These are phyloP conservation scores for Apiotrichum gracile DNA, from an alignment of 1,284 basidiomycete species.

Conservation along the genomic window DNA sequence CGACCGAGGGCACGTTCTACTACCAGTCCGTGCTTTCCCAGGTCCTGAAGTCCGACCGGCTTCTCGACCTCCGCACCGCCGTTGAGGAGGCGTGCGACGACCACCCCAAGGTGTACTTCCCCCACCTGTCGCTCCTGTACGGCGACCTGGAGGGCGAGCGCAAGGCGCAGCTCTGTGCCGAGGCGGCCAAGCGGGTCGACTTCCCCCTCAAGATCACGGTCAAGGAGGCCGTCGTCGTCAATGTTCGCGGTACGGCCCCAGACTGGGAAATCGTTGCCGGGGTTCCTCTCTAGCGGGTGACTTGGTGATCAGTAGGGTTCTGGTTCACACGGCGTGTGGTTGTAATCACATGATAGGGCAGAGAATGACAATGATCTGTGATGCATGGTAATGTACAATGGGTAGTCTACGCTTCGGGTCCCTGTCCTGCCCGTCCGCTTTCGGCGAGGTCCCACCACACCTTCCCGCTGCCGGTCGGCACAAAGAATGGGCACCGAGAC, in stretches of 20 bases:
- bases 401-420: background rate
- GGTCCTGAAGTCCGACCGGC: slow-evolving; percentile 11
- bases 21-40: slow-evolving; percentile 37
- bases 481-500: slow-evolving; percentile 74
- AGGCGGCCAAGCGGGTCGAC: background rate
- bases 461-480: slow-evolving; percentile 60
- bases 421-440: slow-evolving; percentile 13
- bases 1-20: slow-evolving; percentile 11
- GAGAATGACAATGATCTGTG: background rate
- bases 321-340: no score
- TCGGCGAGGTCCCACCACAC: slow-evolving; percentile 62
- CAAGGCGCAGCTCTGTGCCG: slow-evolving; percentile 20
- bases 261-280: slow-evolving; percentile 18
- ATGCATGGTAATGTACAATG: slow-evolving; percentile 1
- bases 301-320: no score
- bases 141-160: slow-evolving; percentile 20
- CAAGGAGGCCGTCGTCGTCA: slow-evolving; percentile 12
- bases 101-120: slow-evolving; percentile 24
- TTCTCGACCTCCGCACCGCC: slow-evolving; percentile 18
- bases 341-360: no score
- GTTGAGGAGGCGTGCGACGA: background rate
- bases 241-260: slow-evolving; percentile 9
- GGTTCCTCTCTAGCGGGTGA: background rate
- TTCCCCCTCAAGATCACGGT: slow-evolving; percentile 5
- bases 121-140: slow-evolving; percentile 36